Evolutionary conservation across 371 early-diverging fungal genomes (phyloP), one percentile per base, ranked within the genome.

Genomic region (Mortierella sp.): DNA sequence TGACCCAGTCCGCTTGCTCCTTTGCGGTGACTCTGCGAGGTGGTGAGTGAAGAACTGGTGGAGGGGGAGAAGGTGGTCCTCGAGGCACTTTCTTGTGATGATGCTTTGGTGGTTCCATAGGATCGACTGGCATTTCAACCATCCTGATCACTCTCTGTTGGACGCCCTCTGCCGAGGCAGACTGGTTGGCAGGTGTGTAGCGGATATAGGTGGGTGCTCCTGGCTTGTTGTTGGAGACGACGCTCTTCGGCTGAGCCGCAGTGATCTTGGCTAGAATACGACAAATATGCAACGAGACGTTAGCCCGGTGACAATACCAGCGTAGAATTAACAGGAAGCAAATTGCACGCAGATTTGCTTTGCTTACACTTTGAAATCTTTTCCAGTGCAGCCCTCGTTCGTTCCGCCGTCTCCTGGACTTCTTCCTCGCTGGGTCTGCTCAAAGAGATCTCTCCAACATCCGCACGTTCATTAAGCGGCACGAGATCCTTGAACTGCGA

Each of bases 21-120:
- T 97, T 93, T 6, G 94, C 95, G 4, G 96, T 91, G 21, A 96
- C 86, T 79, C 95, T 97, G 31, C 97, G 92, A 19, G 98, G 96
- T 42, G 99, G 99, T 26, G 97, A 97, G 70, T 97, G 98, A 85
- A 99, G 84, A 14, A 98, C 97, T 4, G 99, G 98, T 24, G 97
- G 93, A 4, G 98, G 98, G 15, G 97, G 97, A 9, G 95, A 95
- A 9, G 94, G 93, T 14, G 97, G 94, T 9, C 79, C 90, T 12
- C 91, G 84, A 30, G 97, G 96, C 12, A 96, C 87, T 79, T 95
- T 96, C 79, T 95, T 97, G 75, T 92, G 93, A 64, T 92, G 89
- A 80, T 95, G 94, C 62, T 88, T 90, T 17, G 98, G 93, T 43
- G 99, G 99, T 60, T 94, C 97, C 89, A 99, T 87, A 17, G 99